Conservation (phyloP, 768 basidiomycete species). For the Naganishia antarctica region DNA sequence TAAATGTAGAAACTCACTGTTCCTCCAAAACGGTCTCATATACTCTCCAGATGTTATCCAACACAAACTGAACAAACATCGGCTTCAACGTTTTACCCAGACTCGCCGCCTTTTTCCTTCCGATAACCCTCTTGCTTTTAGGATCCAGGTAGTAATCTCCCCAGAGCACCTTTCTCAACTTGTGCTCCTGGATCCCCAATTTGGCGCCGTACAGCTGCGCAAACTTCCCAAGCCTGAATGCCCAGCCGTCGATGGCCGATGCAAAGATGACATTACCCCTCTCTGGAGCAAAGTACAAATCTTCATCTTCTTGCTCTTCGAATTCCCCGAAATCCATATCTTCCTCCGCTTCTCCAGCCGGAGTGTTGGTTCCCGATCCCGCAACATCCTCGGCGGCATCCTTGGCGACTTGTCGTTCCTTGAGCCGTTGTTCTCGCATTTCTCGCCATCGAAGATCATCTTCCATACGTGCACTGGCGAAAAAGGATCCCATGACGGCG, state of each 20-base stretch:
- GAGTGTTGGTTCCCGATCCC: conserved; percentile 13
- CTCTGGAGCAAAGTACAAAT: conserved; percentile 94
- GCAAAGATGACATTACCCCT: conserved; percentile 94
- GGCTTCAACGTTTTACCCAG: conserved; percentile 67
- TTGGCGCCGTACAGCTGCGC: conserved; percentile 86
- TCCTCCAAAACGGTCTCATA: conserved; percentile 85
- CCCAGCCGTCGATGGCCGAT: conserved; percentile 95
- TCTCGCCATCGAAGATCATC: conserved; percentile 92
- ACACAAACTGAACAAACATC: conserved; percentile 91
- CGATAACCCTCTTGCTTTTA: conserved; percentile 87
- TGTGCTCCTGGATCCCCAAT: conserved; percentile 81
- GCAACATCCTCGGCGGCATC: conserved; percentile 57
- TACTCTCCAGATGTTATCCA: conserved; percentile 96
- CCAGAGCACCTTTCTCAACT: conserved; percentile 82
- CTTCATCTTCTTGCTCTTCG: conserved; percentile 94
- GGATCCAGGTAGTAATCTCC: conserved; percentile 96
- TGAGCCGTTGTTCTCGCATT: conserved; percentile 76
- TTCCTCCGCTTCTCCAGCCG: conserved; percentile 26
- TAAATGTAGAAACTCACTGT: conserved; percentile 66
- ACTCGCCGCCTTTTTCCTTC: conserved; percentile 68
- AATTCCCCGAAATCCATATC: conserved; percentile 56
- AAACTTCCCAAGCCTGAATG: conserved; percentile 88
- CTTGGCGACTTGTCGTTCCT: conserved; percentile 51
- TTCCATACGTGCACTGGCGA: conserved; percentile 91
- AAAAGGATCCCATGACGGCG: conserved; percentile 95